These are phyloP conservation scores for Aspergillus sp. DNA, from an alignment of 2,329 filamentous ascomycete genomes.

Conservation along the genomic window DNA sequence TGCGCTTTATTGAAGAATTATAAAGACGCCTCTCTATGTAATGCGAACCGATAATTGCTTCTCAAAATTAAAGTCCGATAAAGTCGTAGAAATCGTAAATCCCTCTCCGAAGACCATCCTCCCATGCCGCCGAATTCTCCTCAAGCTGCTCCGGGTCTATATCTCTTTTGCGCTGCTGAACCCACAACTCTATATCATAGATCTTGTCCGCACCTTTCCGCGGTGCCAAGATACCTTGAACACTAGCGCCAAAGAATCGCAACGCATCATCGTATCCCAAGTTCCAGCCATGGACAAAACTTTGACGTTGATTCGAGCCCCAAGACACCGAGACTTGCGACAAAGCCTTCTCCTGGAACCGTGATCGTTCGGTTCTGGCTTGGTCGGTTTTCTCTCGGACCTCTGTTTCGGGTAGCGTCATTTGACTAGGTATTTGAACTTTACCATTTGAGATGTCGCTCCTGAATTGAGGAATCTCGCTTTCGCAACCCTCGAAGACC, in stretches of 20 bases:
- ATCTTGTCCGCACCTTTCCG: constrained; percentile 52
- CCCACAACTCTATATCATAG: constrained; percentile 61
- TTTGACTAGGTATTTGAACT: constrained; percentile 1
- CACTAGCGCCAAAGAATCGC: constrained; percentile 52
- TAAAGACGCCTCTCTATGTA: background rate
- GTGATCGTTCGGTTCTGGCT: constrained; percentile 35
- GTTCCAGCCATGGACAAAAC: constrained; percentile 59
- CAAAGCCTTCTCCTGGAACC: constrained; percentile 1
- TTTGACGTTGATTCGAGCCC: constrained; percentile 50
- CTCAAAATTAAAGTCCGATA: constrained; percentile 11
- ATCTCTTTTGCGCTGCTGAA: constrained; percentile 57
- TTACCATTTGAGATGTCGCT: constrained; percentile 63
- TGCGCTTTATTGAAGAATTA: no score
- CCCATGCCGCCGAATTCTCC: constrained; percentile 35
- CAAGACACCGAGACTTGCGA: background rate
- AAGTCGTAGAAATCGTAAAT: constrained; percentile 34
- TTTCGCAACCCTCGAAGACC: constrained; percentile 53
- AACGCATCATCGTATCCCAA: constrained; percentile 58
- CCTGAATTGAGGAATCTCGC: constrained; percentile 57
- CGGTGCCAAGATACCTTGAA: constrained; percentile 32
- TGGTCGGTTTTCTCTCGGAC: constrained; percentile 39
- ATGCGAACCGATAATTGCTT: no score
- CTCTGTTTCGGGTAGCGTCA: constrained; percentile 41
- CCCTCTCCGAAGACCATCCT: constrained; percentile 43
- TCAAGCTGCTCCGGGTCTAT: constrained; percentile 47